Base-by-base conservation (phyloP, 164 flowering plant genomes). In the Akebia trifoliata region DNA sequence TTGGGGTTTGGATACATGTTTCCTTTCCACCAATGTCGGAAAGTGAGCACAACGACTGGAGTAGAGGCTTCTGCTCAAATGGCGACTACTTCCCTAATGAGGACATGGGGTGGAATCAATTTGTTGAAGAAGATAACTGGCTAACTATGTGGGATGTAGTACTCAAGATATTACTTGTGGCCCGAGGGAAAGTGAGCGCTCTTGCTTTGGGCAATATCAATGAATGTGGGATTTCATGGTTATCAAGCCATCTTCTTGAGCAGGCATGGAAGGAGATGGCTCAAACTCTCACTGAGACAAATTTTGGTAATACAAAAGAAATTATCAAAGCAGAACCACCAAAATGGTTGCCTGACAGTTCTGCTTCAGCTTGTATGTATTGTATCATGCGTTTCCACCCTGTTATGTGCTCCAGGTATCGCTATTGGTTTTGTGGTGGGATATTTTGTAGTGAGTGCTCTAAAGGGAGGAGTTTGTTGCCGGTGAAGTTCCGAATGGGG, bases 91-190 rank as follows among this genome's bases (percentile, higher is more conserved):
- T 90, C 37, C 96, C 95, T 15, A 96, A 90, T 47, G 89, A 76
- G n/a, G 96, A 87, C 67, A 56, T 79, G 78, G 91, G 84, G 3
- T 87, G 99, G 97, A 49, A 58, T 65, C 81, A 84, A 56, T 83
- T 52, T 57, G 20, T 77, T 37, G 78, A 65, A 8, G 86, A 76
- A 63, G 80, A 81, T 15, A 86, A 82, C 70, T 91, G 86, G 65
- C 63, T 94, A 68, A 94, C 96, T 8, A 84, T 90, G 95, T 94
- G 99, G 99, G 93, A 90, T 74, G 96, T 90, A 57, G 75, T 94
- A 15, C 57, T 66, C 25, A 97, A 94, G 51, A 94, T 94, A 93
- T 45, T 90, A 67, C 78, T 83, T 59, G 91, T 72, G 1, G 97
- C 90, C 17, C 82, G 82, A 29, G 96, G 92, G 39, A 90, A 94